Base-by-base conservation (phyloP, 2,329 filamentous ascomycete species). In the Xylariaceae sp. region DNA sequence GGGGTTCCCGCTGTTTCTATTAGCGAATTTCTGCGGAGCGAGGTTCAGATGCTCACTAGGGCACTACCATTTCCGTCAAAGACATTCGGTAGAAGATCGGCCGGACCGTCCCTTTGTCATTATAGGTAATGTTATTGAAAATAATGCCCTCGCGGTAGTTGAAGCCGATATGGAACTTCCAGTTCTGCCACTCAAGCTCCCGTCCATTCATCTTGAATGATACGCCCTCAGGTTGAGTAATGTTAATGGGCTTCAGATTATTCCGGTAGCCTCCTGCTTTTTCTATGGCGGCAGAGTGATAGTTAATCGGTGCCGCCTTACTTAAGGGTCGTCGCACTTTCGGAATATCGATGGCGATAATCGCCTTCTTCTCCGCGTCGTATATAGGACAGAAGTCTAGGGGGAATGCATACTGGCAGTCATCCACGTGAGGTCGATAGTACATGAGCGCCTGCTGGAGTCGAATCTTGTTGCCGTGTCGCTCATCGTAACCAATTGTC, bases 371-470 rank as follows among this genome's bases (percentile, higher is more conserved):
- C 68, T 91, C 88, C 1, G 89, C 81, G 70, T 96, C 92, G 74
- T 86, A 96, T 68, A 96, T 96, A 1, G 93, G 93, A 69, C 91
- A 96, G 76, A 97, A 97, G 74, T 97, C 93, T 50, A 97, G 83
- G 0, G 93, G 93, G 70, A 88, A 96, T 40, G 89, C 89, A 74
- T 97, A 97, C 75, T 96, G 93, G 73, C 85, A 91, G 76, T 93
- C 90, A 68, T 96, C 92, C 18, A 89, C 69, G 65, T 93, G 81
- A 2, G 92, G 92, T 16, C 93, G 87, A 74, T 96, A 97, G 79
- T 97, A 97, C 91, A 96, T 96, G 52, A 97, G 79, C 1, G 91
- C 93, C 75, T 97, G 93, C 75, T 97, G 93, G 3, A 96, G 83
- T 52, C 93, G 87, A 43, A 91, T 80, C 43, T 79, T 79, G 71